These are phyloP conservation scores for Camptophora hylomeconis DNA, from an alignment of 2,329 filamentous ascomycete genomes.

Conservation along the genomic window DNA sequence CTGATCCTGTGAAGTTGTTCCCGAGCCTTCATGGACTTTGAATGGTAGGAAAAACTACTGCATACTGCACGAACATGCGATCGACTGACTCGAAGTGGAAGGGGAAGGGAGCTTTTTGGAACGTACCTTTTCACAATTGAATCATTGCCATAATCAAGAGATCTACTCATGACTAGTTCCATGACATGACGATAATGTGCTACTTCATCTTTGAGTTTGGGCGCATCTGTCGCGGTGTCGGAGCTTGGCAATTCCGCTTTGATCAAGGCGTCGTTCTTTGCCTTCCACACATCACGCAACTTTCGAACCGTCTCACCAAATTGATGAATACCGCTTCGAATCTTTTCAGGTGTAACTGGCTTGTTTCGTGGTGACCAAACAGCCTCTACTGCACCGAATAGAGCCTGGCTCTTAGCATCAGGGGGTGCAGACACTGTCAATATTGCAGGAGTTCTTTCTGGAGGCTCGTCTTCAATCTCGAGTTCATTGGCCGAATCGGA, in stretches of 20 bases:
- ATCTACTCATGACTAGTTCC: constrained; percentile 34
- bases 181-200: constrained; percentile 44
- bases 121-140: constrained; percentile 38
- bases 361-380: constrained; percentile 46
- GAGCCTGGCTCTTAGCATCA: constrained; percentile 32
- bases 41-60: too few species aligned
- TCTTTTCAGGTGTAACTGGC: constrained; percentile 34
- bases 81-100: constrained; percentile 2
- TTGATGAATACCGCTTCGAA: constrained; percentile 41
- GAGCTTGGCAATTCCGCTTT: constrained; percentile 43
- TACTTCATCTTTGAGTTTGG: constrained; percentile 43
- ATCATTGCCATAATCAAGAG: constrained; percentile 32
- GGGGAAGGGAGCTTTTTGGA: constrained; percentile 9
- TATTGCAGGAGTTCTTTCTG: constrained; percentile 43
- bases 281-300: constrained; percentile 49
- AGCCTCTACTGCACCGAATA: constrained; percentile 47
- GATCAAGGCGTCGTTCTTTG: constrained; percentile 41
- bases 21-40: too few species aligned
- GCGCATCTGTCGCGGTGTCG: constrained; percentile 31
- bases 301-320: constrained; percentile 48
- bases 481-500: constrained; percentile 35
- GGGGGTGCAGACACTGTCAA: constrained; percentile 38
- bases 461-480: constrained; percentile 36
- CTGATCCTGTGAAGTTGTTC: too few species aligned
- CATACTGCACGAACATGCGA: too few species aligned